These are phyloP conservation scores for Agrocybe praecox DNA, from an alignment of 768 basidiomycete species.

Conservation along the genomic window DNA sequence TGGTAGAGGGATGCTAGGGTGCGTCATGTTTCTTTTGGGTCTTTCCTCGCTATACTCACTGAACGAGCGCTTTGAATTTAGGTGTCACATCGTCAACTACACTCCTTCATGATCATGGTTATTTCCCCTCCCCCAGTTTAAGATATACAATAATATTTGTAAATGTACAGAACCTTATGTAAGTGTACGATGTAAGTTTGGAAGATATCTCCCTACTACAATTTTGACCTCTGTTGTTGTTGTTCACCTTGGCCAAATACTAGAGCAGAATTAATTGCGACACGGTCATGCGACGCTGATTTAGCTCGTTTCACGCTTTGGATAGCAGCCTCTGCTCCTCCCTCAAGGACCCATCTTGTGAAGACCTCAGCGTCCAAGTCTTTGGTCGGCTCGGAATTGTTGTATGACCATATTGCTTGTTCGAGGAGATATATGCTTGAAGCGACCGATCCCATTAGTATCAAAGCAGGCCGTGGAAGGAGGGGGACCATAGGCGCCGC, in stretches of 20 bases:
- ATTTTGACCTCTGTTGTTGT: slow-evolving; percentile 6
- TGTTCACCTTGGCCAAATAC: slow-evolving; percentile 31
- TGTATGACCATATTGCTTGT: slow-evolving; percentile 64
- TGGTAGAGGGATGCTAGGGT: slow-evolving; percentile 86
- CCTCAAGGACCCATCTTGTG: slow-evolving; percentile 48
- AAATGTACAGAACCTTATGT: not conserved
- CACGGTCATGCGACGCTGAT: slow-evolving; percentile 21
- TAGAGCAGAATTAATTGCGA: slow-evolving; percentile 29
- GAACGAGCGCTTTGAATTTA: slow-evolving; percentile 19
- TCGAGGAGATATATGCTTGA: slow-evolving; percentile 64
- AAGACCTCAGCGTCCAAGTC: slow-evolving; percentile 55
- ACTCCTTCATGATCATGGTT: slow-evolving; percentile 25
- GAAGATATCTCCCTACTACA: slow-evolving; percentile 9
- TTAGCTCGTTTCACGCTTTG: slow-evolving; percentile 34
- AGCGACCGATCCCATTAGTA: slow-evolving; percentile 57
- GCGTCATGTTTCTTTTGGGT: slow-evolving; percentile 23
- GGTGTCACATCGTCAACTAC: slow-evolving; percentile 67
- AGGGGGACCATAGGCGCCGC: slow-evolving; percentile 44
- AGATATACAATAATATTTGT: not conserved
- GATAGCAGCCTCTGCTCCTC: slow-evolving; percentile 42
- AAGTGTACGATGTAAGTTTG: slow-evolving; percentile 7
- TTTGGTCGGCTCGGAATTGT: slow-evolving; percentile 24
- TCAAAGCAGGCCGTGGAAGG: slow-evolving; percentile 57
- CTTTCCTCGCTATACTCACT: not conserved
- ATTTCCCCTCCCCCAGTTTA: slow-evolving; percentile 4